Percentiles rank a stretch among this genome's conserved stretches.
Conservation (phyloP, 768 basidiomycete genomes). For the Lactarius evosmus region DNA sequence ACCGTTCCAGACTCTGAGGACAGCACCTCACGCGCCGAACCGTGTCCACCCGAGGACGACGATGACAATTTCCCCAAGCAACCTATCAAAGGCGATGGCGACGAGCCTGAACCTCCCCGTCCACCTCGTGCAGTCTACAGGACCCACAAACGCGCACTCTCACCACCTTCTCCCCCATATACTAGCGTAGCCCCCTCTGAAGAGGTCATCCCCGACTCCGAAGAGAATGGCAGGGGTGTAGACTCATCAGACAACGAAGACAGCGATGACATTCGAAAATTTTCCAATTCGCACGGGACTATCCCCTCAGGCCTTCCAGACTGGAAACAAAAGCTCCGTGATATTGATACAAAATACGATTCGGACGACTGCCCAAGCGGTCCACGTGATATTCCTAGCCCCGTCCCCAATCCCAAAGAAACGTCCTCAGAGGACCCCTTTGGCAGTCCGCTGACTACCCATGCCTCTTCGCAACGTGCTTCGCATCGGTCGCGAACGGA, state of each 20-base stretch:
- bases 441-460: slow-evolving; percentile 16
- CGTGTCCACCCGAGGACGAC: slow-evolving; percentile 10
- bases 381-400: slow-evolving; percentile 4
- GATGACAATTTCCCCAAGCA: slow-evolving; percentile 3
- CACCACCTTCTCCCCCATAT: slow-evolving; percentile 13
- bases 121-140: slow-evolving; percentile 22
- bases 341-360: slow-evolving; percentile 22
- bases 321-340: slow-evolving; percentile 26
- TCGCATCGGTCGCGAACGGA: slow-evolving; percentile 4
- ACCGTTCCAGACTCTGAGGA: slow-evolving; percentile 28
- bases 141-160: slow-evolving; percentile 1
- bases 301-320: slow-evolving; percentile 2
- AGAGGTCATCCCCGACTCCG: slow-evolving; percentile 24
- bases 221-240: slow-evolving; percentile 12
- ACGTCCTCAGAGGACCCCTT: slow-evolving; percentile 7
- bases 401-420: slow-evolving; percentile 1
- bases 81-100: slow-evolving; percentile 1
- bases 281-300: neutral
- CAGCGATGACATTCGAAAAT: neutral
- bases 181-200: slow-evolving; percentile 11
- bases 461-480: slow-evolving; percentile 5
- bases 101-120: slow-evolving; percentile 7
- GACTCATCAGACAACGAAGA: slow-evolving; percentile 17
- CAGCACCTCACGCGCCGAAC: neutral
- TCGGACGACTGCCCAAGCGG: slow-evolving; percentile 3